Evolutionary conservation across 345 rosid genomes (phyloP).

Genomic region (Gossypium turneri): DNA sequence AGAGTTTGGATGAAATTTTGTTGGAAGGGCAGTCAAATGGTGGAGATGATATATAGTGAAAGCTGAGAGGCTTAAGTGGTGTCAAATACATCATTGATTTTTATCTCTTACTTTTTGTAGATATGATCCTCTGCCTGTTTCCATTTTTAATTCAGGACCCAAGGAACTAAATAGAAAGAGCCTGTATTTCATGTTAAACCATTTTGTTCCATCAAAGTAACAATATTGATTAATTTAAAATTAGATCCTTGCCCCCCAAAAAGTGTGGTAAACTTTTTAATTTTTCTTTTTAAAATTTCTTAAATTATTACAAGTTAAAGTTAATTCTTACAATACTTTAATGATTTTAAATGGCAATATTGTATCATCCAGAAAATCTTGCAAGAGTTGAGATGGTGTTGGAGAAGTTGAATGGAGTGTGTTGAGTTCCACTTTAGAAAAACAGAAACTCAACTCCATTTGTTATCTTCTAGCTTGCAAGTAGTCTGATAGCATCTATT

Average conservation of each 20-base stretch:
- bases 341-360: too few relatives aligned
- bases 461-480: neutral
- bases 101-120: neutral
- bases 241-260: neutral
- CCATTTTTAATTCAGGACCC: neutral
- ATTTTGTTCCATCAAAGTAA: neutral
- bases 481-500: neutral
- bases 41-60: conserved; percentile 1
- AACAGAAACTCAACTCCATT: neutral
- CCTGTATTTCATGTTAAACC: neutral
- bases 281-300: neutral
- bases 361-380: too few relatives aligned
- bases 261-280: neutral
- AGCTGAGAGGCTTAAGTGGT: neutral
- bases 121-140: neutral
- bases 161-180: neutral
- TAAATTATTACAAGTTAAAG: neutral
- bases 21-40: conserved; percentile 3
- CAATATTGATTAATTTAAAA: neutral
- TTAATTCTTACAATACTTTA: too few relatives aligned
- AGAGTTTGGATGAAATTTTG: neutral
- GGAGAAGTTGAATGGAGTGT: too few relatives aligned
- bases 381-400: too few relatives aligned
- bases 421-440: too few relatives aligned
- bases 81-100: conserved; percentile 2